Evolutionary conservation across 768 basidiomycete species (phyloP), one percentile per base, ranked within the genome.

Genomic region (Suillus decipiens): DNA sequence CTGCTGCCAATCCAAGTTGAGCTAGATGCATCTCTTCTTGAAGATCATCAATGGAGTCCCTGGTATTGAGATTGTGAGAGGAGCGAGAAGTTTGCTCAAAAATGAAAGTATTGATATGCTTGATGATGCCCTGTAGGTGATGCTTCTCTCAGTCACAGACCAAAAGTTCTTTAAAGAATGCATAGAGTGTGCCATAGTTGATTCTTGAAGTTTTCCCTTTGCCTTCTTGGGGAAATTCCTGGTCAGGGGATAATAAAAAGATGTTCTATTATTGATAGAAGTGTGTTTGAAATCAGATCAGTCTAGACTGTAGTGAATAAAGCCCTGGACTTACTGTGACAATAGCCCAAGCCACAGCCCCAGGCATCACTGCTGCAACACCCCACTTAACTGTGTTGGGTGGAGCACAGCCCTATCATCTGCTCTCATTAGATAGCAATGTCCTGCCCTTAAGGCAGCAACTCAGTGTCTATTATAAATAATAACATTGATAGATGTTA

Each of bases 201-300:
- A 62, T 62, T 28, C 45, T 10, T 12, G 53, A 62, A 15, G 41
- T 56, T 5, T 28, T 54, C 22, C 61, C 61, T 7, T 41, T 56
- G 10, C 51, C 51, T 22, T 62, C 61, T 31, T 48, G 19, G 1
- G 31, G 60, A 39, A 62, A 62, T 15, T 37, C 24, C 15, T 17
- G 39, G 39, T 57, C 28, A 11, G 61, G 61, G 2, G 37, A 62
- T 28, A 48, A 17, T 33, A 62, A 22, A 54, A 62, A 62, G 22
- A 55, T 39, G 53, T 39, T 37, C 53, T 62, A 28, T 37, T 53
- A 47, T 34, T 34, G 2, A 34, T 34, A 34, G 36, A 42, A 24
- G 5, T 17, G 12, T 2, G 37, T n/a, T 61, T 19, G 37, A 43
- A 19, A 43, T 10, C 24, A 19, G 15, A 43, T 43, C 43, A 43